phyloP scores from a whole-genome alignment of 805 yeast species.

The Zygosaccharomyces pseudorouxii region DNA sequence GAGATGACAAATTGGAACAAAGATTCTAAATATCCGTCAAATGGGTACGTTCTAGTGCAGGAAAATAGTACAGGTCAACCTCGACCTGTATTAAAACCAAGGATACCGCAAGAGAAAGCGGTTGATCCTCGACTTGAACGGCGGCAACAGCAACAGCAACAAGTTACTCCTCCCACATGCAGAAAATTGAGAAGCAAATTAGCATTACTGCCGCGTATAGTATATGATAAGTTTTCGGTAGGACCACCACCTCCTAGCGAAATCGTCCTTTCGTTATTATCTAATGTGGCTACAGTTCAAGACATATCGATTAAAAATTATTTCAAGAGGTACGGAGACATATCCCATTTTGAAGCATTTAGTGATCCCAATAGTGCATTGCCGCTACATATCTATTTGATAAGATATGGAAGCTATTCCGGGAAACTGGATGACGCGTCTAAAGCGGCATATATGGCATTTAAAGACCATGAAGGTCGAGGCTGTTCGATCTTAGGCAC shows the following conservation, averaged over 20 bases:
- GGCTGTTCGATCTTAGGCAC: constrained; percentile 48
- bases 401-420: constrained; percentile 54
- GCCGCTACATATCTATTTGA: constrained; percentile 66
- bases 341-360: constrained; percentile 53
- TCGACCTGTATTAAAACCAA: constrained; percentile 18
- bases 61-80: constrained; percentile 17
- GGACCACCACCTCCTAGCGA: constrained; percentile 73
- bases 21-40: constrained; percentile 18
- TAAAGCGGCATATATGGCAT: constrained; percentile 43
- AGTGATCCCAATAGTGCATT: constrained; percentile 73
- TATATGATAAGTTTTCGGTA: constrained; percentile 65
- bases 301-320: constrained; percentile 41
- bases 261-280: constrained; percentile 58
- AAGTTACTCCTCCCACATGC: constrained; percentile 4
- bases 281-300: constrained; percentile 16
- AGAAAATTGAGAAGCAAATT: constrained; percentile 19
- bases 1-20: constrained; percentile 28
- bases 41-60: constrained; percentile 26
- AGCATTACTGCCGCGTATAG: constrained; percentile 28
- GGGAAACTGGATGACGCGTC: constrained; percentile 49
- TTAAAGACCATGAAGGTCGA: constrained; percentile 37
- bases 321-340: constrained; percentile 58
- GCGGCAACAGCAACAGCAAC: background rate
- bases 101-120: constrained; percentile 18
- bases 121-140: constrained; percentile 27